Evolutionary conservation across 2,329 filamentous ascomycete species (phyloP), one percentile per base, ranked within the genome.

Genomic region (Ophiocordyceps camponoti-floridani): DNA sequence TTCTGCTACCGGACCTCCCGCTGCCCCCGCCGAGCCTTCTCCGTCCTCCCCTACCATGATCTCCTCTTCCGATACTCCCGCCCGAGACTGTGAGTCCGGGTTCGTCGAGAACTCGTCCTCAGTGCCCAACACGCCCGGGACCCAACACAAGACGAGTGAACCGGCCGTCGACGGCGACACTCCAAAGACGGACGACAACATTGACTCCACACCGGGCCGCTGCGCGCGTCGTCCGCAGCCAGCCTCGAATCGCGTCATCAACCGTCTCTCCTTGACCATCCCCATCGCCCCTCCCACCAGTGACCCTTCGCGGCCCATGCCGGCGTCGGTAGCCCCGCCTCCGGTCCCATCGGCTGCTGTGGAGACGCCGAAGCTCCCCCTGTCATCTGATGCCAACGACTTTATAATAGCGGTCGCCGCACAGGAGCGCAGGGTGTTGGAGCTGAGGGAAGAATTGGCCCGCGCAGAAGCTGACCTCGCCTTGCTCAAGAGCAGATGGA

Each of bases 341-440:
- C 70, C 70, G 0, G 61, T 68, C 26, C 72, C 73, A 3, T 64
- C 67, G 11, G 75, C 74, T 1, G 71, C 74, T 2, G 53, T 62
- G 40, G 67, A 74, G 42, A 62, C 62, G 2, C 62, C 67, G 1
- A 57, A 53, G 8, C 45, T 66, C 27, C 54, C 60, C 38, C 67
- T 67, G 1, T 71, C 72, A 1, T 62, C 66, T 35, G 76, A 80
- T 48, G 67, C 75, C 44, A 73, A 72, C 54, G 70, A 79, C 43
- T 84, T 95, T 54, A 79, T 98, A 51, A 88, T 86, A 48, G 83
- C 88, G 46, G 82, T 98, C 54, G 91, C 91, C 41, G 80, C 85
- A 13, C 88, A 96, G 63, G 91, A 98, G 65, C 75, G 91, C 46
- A 79, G 78, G 51, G 89, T 98, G 2, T 66, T 98, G 46, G 91